Conservation (phyloP, 805 yeast species). For the Lipomyces starkeyi region DNA sequence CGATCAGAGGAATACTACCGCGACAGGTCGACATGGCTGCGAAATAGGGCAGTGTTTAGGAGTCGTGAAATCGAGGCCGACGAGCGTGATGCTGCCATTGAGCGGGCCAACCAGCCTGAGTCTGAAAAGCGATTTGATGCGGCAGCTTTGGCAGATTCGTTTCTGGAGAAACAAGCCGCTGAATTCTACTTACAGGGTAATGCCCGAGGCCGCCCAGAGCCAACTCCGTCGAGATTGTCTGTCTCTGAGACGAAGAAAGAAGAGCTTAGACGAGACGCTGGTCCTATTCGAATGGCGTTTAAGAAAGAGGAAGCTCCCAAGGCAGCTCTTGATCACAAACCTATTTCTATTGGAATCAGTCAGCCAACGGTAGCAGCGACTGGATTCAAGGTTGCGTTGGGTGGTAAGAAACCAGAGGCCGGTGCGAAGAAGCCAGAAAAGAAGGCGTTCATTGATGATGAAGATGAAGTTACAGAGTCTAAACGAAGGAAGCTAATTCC, state of each 20-base stretch:
- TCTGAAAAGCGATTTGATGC: conserved; percentile 10
- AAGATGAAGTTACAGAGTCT: conserved; percentile 23
- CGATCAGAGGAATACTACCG: conserved; percentile 37
- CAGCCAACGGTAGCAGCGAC: conserved; percentile 4
- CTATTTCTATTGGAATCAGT: conserved; percentile 28
- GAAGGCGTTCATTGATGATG: conserved; percentile 19
- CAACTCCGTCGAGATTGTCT: not conserved
- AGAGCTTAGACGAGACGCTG: conserved; percentile 21
- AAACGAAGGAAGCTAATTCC: conserved; percentile 34
- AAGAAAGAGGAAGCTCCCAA: conserved; percentile 22
- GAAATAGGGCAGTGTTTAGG: conserved; percentile 30
- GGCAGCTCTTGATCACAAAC: conserved; percentile 13
- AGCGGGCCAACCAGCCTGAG: conserved; percentile 1
- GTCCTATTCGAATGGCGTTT: conserved; percentile 19
- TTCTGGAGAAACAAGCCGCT: conserved; percentile 22
- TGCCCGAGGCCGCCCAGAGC: not conserved
- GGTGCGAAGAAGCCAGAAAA: conserved; percentile 11
- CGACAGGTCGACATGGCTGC: conserved; percentile 38
- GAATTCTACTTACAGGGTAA: not conserved
- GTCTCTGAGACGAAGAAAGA: conserved; percentile 15
- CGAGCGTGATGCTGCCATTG: conserved; percentile 33
- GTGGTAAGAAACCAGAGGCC: conserved; percentile 12
- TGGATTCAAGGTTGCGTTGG: conserved; percentile 22
- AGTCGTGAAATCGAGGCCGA: conserved; percentile 34
- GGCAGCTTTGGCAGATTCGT: conserved; percentile 24